A percentile compares a stretch with the other conserved stretches of the same genome.
These are phyloP conservation scores for Fusarium liriodendri DNA, from an alignment of 2,329 filamentous ascomycete genomes.

Conservation along the genomic window DNA sequence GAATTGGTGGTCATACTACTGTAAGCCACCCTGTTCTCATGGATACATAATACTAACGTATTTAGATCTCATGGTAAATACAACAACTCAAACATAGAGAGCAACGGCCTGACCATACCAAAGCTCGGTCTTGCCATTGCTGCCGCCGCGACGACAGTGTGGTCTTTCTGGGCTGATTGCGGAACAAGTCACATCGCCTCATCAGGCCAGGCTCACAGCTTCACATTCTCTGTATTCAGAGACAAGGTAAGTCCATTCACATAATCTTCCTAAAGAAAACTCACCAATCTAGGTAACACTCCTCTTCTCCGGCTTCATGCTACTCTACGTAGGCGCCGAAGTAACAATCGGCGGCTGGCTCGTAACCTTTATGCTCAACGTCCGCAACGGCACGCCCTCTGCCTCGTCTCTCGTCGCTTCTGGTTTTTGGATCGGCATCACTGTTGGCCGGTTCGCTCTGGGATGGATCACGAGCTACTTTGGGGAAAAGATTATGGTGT, in stretches of 20 bases:
- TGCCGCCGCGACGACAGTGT: not conserved
- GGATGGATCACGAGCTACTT: not conserved
- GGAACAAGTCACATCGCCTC: not conserved
- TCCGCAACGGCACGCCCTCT: conserved; percentile 1
- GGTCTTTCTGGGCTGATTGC: not conserved
- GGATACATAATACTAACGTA: not conserved
- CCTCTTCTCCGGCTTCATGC: not conserved
- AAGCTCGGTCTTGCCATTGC: not conserved
- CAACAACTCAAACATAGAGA: not conserved
- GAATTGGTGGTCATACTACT: not conserved
- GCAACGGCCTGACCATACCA: not conserved
- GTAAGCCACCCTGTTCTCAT: not conserved
- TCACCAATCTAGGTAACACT: not conserved
- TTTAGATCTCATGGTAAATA: not conserved
- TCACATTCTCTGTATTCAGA: not conserved
- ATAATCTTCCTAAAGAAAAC: not conserved
- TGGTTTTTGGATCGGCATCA: conserved; percentile 5
- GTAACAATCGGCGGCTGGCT: not conserved
- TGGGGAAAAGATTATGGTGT: not conserved
- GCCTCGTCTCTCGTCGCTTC: conserved; percentile 4
- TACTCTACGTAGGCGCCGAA: not conserved
- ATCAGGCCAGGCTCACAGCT: not conserved
- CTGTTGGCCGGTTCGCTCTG: not conserved
- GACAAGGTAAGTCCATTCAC: not conserved
- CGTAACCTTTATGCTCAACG: conserved; percentile 1